These are phyloP conservation scores for Fraxinus anomala DNA, from an alignment of 257 asterid species.

Conservation along the genomic window DNA sequence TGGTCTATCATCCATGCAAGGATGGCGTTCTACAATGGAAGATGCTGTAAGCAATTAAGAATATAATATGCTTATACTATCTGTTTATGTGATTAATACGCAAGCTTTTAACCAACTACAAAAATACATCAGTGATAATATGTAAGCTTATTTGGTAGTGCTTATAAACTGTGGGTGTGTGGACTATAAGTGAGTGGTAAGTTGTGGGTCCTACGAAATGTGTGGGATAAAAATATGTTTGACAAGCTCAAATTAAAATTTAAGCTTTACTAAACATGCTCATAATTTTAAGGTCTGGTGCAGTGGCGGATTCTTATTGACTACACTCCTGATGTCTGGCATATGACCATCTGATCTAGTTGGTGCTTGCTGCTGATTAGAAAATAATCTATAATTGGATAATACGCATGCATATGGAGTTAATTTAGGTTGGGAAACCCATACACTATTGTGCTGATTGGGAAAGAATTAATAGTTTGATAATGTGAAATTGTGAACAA, in stretches of 20 bases:
- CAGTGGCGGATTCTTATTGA: not conserved
- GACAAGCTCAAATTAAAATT: no score
- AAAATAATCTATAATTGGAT: not conserved
- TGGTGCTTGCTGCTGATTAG: not conserved
- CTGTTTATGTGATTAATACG: not conserved
- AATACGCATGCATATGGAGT: not conserved
- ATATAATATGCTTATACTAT: not conserved
- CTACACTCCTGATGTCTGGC: not conserved
- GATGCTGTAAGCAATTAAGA: conserved; percentile 47
- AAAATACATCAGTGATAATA: not conserved
- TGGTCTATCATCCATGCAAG: conserved; percentile 60
- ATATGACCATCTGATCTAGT: not conserved
- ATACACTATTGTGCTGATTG: not conserved
- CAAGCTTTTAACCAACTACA: not conserved
- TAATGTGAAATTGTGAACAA: not conserved
- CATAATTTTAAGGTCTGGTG: not conserved
- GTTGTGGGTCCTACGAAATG: no score
- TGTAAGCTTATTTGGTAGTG: no score
- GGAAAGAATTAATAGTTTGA: not conserved
- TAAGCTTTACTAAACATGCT: no score
- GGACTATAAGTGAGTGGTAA: no score
- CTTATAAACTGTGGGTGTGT: no score
- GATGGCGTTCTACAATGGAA: conserved; percentile 66
- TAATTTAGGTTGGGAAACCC: not conserved
- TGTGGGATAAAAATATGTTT: no score